phyloP scores from a whole-genome alignment of 2,329 filamentous ascomycete genomes.

The Nemania sp. region DNA sequence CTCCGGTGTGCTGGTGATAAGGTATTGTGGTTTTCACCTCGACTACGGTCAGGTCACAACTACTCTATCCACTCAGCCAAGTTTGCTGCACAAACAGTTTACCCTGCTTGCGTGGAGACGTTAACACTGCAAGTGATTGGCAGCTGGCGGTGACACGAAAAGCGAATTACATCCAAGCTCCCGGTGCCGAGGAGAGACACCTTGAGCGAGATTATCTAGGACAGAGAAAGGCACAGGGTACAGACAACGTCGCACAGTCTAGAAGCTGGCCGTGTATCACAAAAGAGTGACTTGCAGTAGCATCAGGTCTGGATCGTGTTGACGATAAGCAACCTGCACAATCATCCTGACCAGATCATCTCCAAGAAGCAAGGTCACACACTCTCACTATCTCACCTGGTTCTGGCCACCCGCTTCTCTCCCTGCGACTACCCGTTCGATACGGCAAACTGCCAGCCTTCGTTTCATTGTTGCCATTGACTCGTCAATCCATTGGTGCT shows the following conservation, averaged over 20 bases:
- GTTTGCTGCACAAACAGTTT: background rate
- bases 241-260: conserved; percentile 13
- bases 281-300: conserved; percentile 9
- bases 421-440: background rate
- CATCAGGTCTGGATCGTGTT: background rate
- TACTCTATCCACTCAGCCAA: background rate
- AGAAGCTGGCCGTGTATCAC: conserved; percentile 1
- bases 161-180: conserved; percentile 5
- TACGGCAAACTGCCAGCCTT: background rate
- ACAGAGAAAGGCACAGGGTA: background rate
- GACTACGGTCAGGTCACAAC: background rate
- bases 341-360: conserved; percentile 4
- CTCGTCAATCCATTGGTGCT: background rate
- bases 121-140: background rate
- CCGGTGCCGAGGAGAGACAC: no score
- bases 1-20: no score
- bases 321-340: conserved; percentile 1
- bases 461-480: background rate
- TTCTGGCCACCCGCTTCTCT: background rate
- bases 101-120: conserved; percentile 1
- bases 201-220: no score
- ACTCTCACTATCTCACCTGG: background rate
- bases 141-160: conserved; percentile 8
- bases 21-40: no score
- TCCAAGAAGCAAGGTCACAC: background rate